Conservation (phyloP, 768 basidiomycete genomes). For the Cystofilobasidium ferigula region DNA sequence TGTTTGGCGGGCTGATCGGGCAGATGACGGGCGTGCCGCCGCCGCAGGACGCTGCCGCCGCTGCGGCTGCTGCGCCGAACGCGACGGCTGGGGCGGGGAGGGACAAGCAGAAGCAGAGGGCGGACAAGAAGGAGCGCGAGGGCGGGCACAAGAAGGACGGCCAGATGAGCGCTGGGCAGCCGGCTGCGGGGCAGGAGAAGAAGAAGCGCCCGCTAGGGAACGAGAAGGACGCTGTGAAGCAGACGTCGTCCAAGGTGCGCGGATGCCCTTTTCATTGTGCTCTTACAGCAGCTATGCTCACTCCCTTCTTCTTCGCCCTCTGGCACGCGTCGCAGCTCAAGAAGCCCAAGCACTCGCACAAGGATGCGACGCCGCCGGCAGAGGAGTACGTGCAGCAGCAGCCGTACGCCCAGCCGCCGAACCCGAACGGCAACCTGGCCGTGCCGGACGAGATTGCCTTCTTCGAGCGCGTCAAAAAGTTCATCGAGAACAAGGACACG, state of each 20-base stretch:
- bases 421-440: conserved; percentile 33
- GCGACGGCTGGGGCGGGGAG: neutral
- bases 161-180: neutral
- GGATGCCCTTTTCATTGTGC: no score
- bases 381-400: conserved; percentile 26
- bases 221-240: conserved; percentile 3
- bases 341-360: conserved; percentile 32
- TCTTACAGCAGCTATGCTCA: neutral
- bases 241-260: conserved; percentile 9
- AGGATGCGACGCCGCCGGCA: conserved; percentile 26
- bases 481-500: conserved; percentile 42
- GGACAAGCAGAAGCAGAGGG: conserved; percentile 7
- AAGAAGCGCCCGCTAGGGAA: conserved; percentile 19
- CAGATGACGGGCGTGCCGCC: conserved; percentile 21
- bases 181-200: neutral
- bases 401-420: conserved; percentile 27
- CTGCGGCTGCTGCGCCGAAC: conserved; percentile 26
- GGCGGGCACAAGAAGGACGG: conserved; percentile 9
- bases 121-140: conserved; percentile 8
- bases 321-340: conserved; percentile 25
- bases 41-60: conserved; percentile 9
- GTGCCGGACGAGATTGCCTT: conserved; percentile 66
- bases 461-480: conserved; percentile 71
- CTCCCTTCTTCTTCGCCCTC: neutral
- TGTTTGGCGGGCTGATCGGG: conserved; percentile 31